Percentiles rank a stretch among this genome's conserved stretches.
Conservation (phyloP, 1,284 basidiomycete genomes). For the Ustilago curta region DNA sequence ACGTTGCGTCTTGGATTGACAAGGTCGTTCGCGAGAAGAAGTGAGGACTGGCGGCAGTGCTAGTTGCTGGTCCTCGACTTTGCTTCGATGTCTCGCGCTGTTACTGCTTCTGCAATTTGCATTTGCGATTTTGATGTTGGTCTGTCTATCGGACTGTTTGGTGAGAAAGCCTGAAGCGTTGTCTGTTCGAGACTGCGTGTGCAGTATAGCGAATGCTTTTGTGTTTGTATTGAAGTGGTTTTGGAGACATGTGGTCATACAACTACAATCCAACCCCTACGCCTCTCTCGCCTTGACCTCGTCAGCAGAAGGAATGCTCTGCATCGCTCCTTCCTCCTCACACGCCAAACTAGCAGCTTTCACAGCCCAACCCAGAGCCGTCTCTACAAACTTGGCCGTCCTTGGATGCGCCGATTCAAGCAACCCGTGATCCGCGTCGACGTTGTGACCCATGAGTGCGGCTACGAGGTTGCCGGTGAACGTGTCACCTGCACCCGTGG, state of each 20-base stretch:
- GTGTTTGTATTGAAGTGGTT: too few species aligned
- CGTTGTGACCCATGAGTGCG: slow-evolving; percentile 53
- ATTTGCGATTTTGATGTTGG: neutral
- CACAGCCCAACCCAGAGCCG: slow-evolving; percentile 48
- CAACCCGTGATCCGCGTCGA: slow-evolving; percentile 18
- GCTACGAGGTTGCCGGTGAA: slow-evolving; percentile 66
- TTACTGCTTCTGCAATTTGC: slow-evolving; percentile 22
- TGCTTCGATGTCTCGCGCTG: neutral
- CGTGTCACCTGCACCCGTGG: slow-evolving; percentile 68
- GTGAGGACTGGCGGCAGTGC: neutral
- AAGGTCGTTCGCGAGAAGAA: slow-evolving; percentile 61
- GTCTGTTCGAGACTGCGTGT: neutral
- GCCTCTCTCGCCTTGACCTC: slow-evolving; percentile 48
- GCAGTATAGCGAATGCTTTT: neutral
- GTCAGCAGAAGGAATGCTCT: slow-evolving; percentile 58
- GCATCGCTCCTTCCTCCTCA: slow-evolving; percentile 65
- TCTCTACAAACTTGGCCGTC: slow-evolving; percentile 18
- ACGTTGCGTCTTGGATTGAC: slow-evolving; percentile 67
- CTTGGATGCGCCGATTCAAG: slow-evolving; percentile 17
- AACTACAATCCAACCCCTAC: neutral
- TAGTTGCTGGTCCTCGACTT: neutral
- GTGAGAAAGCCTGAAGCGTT: neutral
- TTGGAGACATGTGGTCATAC: neutral
- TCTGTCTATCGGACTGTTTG: neutral
- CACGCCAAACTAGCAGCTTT: slow-evolving; percentile 64